Base-by-base conservation (phyloP, 345 rosid genomes). In the Acer saccharum region DNA sequence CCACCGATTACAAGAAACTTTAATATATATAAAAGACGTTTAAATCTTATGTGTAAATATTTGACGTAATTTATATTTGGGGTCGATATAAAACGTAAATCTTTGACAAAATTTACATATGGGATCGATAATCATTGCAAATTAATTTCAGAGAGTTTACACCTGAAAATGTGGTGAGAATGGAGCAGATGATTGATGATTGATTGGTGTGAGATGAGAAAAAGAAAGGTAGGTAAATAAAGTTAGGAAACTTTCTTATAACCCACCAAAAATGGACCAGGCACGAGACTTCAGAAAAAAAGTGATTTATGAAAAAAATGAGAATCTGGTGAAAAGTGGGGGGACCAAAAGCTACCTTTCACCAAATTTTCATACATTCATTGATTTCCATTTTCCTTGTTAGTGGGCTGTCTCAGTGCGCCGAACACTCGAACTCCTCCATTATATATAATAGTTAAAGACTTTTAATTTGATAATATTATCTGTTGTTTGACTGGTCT, bases 251-350 rank as follows among this genome's bases (percentile, higher is more conserved):
- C 2, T 72, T 55, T 65, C 7, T 21, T 6, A 32, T 9, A 65
- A 73, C 1, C 63, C 55, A 58, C n/a, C 7, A 29, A 52, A 70
- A 20, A 12, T 10, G 16, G 35, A 4, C 0, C 39, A 9, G 4
- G 21, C 12, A 29, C 55, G 41, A 74, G 14, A 50, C 12, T 18
- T 21, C 21, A 11, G 12, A 39, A 57, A 54, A 1, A 55, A 39
- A 2, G 55, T 6, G 10, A 63, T 18, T 2, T 13, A 4, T 11
- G 9, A 35, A 74, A 62, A 50, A 25, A 68, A 68, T 68, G 79
- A 29, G 27, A 65, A 58, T 54, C 32, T 39, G 70, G 72, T 79
- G 52, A 65, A 25, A 43, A 7, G n/a, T 43, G 62, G 79, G 64
- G 29, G 79, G 64, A 20, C 52, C 46, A 74, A 65, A 64, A 48